Conservation (phyloP, 768 basidiomycete species). For the Mycena galopus region DNA sequence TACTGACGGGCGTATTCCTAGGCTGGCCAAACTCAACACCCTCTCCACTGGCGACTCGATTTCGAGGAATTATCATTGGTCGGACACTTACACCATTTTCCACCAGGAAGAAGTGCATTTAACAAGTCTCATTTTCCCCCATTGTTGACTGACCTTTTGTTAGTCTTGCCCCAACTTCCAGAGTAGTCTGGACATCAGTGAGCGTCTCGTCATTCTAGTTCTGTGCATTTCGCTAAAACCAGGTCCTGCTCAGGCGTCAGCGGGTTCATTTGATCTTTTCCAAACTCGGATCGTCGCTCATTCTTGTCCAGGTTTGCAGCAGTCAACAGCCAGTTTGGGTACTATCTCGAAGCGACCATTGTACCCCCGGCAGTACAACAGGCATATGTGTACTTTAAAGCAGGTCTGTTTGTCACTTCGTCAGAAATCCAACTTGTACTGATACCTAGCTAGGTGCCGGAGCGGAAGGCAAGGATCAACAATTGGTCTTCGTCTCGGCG, state of each 20-base stretch:
- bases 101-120: constrained; percentile 31
- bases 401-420: constrained; percentile 22
- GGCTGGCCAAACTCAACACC: constrained; percentile 39
- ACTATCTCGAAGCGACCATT: constrained; percentile 41
- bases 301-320: constrained; percentile 34
- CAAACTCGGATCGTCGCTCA: too few species aligned
- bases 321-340: constrained; percentile 36
- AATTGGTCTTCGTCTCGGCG: too few species aligned
- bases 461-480: background rate
- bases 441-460: background rate
- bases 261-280: too few species aligned
- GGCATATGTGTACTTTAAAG: constrained; percentile 32
- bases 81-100: constrained; percentile 40
- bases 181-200: constrained; percentile 35
- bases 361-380: constrained; percentile 42
- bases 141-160: background rate
- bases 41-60: constrained; percentile 23
- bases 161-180: constrained; percentile 41
- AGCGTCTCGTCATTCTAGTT: too few species aligned
- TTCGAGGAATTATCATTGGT: constrained; percentile 35
- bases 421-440: too few species aligned
- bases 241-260: too few species aligned
- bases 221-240: too few species aligned
- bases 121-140: background rate
- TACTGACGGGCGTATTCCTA: too few species aligned